phyloP scores from a whole-genome alignment of 2,329 filamentous ascomycete species.

The Lachnellula occidentalis region DNA sequence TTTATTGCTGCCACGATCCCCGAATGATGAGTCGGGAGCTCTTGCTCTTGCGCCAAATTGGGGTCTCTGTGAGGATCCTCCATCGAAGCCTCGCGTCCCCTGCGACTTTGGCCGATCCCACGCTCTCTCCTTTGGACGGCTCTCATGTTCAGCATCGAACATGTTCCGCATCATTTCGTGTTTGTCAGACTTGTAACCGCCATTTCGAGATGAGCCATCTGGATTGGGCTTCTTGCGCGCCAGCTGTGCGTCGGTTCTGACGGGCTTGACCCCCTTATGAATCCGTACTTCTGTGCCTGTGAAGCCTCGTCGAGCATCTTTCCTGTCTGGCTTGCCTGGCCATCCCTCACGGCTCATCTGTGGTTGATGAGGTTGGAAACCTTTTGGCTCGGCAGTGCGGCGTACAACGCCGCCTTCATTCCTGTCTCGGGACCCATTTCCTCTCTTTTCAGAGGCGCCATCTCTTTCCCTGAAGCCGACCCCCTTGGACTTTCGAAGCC shows the following conservation, averaged over 20 bases:
- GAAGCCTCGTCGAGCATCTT: background rate
- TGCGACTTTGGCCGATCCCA: background rate
- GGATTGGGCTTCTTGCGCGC: constrained; percentile 9
- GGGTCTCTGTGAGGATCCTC: background rate
- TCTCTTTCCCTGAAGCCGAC: constrained; percentile 25
- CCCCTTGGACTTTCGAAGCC: constrained; percentile 49
- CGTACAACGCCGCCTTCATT: constrained; percentile 14
- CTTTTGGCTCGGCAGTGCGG: background rate
- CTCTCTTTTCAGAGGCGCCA: background rate
- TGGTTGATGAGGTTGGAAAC: background rate
- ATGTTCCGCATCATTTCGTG: background rate
- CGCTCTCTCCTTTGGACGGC: background rate
- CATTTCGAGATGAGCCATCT: background rate
- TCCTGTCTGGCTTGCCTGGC: background rate
- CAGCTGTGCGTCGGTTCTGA: constrained; percentile 6
- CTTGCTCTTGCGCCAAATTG: background rate
- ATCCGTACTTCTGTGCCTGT: background rate
- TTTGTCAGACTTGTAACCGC: background rate
- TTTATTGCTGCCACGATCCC: background rate
- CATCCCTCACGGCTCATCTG: background rate
- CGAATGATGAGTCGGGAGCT: background rate
- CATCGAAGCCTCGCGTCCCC: background rate
- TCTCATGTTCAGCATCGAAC: background rate
- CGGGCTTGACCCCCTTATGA: constrained; percentile 1
- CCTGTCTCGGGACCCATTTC: constrained; percentile 6